Conservation (phyloP, 1,139 yeast genomes). For the Pneumocystis jirovecii region DNA sequence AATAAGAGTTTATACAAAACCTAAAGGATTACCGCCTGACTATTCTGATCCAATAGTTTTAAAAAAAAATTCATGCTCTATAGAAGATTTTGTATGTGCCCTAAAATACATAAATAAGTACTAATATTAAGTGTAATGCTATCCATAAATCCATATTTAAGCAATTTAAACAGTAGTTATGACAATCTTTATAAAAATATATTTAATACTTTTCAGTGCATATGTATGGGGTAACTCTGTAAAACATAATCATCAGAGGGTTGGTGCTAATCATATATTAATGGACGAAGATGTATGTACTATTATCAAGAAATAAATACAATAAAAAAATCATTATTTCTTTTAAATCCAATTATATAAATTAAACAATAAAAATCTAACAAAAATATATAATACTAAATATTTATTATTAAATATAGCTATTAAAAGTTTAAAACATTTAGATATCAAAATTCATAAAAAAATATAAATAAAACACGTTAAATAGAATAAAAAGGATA, state of each 20-base stretch:
- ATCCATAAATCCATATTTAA: conserved; percentile 89
- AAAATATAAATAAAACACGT: too few species aligned
- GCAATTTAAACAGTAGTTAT: conserved; percentile 62
- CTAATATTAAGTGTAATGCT: conserved; percentile 48
- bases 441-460: too few species aligned
- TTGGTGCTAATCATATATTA: conserved; percentile 66
- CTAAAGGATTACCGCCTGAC: conserved; percentile 88
- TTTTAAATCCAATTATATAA: neutral
- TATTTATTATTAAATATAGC: too few species aligned
- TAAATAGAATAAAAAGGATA: too few species aligned
- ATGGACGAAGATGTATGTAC: conserved; percentile 97
- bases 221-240: conserved; percentile 10
- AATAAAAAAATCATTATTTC: too few species aligned
- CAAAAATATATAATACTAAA: neutral
- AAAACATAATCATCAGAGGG: conserved; percentile 22
- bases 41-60: conserved; percentile 88
- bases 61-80: conserved; percentile 64
- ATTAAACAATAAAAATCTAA: neutral
- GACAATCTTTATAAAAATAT: conserved; percentile 40
- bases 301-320: conserved; percentile 55
- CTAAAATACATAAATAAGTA: neutral
- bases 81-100: conserved; percentile 57
- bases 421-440: too few species aligned
- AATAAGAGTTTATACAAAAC: conserved; percentile 93
- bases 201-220: conserved; percentile 22